Evolutionary conservation across 768 basidiomycete species (phyloP).

Genomic region (Scleroderma bovista): DNA sequence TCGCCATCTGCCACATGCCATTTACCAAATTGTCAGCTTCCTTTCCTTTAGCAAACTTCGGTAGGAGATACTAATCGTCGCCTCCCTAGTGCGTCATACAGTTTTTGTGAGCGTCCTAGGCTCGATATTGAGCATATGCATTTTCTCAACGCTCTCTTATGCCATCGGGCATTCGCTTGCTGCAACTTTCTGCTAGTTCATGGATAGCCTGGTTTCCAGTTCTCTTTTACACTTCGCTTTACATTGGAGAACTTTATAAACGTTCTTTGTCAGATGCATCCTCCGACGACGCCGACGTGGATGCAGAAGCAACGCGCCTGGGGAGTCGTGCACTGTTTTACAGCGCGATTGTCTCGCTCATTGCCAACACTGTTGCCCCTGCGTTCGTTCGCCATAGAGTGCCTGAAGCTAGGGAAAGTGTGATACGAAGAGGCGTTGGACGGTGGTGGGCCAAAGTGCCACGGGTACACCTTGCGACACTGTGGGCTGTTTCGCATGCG

Average conservation of each 20-base stretch:
- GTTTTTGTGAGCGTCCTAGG: slow-evolving; percentile 70
- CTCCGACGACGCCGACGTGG: slow-evolving; percentile 32
- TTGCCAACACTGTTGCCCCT: slow-evolving; percentile 48
- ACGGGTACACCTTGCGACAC: slow-evolving; percentile 49
- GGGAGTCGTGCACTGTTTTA: slow-evolving; percentile 83
- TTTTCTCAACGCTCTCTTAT: background rate
- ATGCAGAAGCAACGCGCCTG: slow-evolving; percentile 71
- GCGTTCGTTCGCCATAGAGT: slow-evolving; percentile 11
- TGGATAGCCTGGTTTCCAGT: slow-evolving; percentile 94
- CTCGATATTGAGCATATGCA: background rate
- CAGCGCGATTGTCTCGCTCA: slow-evolving; percentile 64
- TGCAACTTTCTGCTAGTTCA: slow-evolving; percentile 36
- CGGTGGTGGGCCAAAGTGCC: background rate
- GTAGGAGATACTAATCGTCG: slow-evolving; percentile 6
- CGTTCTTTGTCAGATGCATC: slow-evolving; percentile 29
- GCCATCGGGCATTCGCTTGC: background rate
- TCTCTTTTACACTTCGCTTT: slow-evolving; percentile 83
- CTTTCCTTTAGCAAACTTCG: slow-evolving; percentile 2
- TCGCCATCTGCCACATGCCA: slow-evolving; percentile 61
- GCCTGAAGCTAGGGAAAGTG: background rate
- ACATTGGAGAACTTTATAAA: slow-evolving; percentile 84
- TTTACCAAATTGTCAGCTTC: slow-evolving; percentile 70
- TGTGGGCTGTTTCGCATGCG: slow-evolving; percentile 73
- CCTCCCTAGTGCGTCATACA: slow-evolving; percentile 62
- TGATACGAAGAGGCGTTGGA: background rate